Conservation (phyloP, 306 rosid genomes). For the Prunus mume region DNA sequence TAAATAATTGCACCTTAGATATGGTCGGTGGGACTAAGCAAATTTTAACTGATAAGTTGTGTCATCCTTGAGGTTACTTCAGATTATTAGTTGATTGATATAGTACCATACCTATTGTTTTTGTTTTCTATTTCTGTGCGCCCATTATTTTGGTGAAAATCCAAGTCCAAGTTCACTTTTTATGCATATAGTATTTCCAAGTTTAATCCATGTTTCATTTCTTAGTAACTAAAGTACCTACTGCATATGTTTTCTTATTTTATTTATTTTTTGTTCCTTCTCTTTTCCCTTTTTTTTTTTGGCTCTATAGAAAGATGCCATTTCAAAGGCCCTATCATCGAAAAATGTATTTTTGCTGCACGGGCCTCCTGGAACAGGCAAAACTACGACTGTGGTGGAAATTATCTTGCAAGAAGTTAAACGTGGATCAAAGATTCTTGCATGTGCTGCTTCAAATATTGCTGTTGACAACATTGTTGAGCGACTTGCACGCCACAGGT, state of each 20-base stretch:
- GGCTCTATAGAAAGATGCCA: conserved; percentile 66
- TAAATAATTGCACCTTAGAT: not conserved
- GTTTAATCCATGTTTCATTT: conserved; percentile 21
- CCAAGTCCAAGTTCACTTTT: not conserved
- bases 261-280: conserved; percentile 12
- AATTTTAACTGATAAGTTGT: not conserved
- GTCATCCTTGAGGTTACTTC: not conserved
- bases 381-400: conserved; percentile 97
- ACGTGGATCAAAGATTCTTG: conserved; percentile 93
- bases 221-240: conserved; percentile 14
- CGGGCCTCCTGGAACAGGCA: conserved; percentile 99
- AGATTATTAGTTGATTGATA: not conserved
- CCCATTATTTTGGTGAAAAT: not conserved
- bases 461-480: conserved; percentile 99
- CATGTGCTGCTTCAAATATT: conserved; percentile 97
- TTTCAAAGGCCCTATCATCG: conserved; percentile 85
- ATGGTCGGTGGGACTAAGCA: not conserved
- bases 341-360: conserved; percentile 86
- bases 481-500: conserved; percentile 85
- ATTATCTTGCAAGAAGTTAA: conserved; percentile 93
- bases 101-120: not conserved
- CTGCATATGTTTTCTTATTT: conserved; percentile 10
- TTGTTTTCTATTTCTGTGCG: not conserved
- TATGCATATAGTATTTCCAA: conserved; percentile 13
- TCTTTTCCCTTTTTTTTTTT: conserved; percentile 10